Conservation (phyloP, 805 yeast genomes). For the Candida sithepensis region DNA sequence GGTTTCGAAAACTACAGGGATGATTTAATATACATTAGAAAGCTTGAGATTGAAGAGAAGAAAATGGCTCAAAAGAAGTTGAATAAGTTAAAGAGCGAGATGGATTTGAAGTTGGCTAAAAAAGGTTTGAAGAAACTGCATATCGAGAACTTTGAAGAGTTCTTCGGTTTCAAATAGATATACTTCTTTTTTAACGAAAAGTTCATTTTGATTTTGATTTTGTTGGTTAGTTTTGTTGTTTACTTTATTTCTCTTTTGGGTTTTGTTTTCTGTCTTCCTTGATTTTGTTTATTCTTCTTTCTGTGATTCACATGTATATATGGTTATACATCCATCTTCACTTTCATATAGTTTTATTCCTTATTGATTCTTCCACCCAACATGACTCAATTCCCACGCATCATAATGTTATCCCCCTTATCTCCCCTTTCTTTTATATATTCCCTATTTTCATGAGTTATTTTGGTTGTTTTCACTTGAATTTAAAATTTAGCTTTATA, state of each 20-base stretch:
- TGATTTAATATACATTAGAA: slow-evolving; percentile 30
- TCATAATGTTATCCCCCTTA: background rate
- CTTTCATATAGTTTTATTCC: background rate
- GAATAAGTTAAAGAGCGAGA: slow-evolving; percentile 12
- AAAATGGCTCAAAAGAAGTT: slow-evolving; percentile 13
- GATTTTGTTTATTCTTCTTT: background rate
- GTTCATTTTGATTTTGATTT: background rate
- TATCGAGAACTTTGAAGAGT: slow-evolving; percentile 29
- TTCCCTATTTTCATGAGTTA: background rate
- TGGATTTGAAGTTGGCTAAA: slow-evolving; percentile 23
- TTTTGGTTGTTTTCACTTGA: background rate
- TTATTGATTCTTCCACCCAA: background rate
- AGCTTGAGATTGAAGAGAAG: slow-evolving; percentile 29
- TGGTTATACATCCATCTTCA: background rate
- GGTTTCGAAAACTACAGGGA: slow-evolving; percentile 32
- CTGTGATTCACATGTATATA: background rate
- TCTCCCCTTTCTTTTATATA: background rate
- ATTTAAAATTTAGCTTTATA: background rate
- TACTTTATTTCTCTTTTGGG: background rate
- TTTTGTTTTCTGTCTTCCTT: background rate
- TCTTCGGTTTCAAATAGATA: slow-evolving; percentile 29
- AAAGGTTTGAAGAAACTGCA: slow-evolving; percentile 21
- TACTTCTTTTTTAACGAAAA: background rate
- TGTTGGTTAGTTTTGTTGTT: no score
- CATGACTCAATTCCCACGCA: background rate